Percentiles rank a stretch among this genome's conserved stretches.
Conservation (phyloP, 352 stramenopile genomes). For the Phytophthora macrochlamydospora region DNA sequence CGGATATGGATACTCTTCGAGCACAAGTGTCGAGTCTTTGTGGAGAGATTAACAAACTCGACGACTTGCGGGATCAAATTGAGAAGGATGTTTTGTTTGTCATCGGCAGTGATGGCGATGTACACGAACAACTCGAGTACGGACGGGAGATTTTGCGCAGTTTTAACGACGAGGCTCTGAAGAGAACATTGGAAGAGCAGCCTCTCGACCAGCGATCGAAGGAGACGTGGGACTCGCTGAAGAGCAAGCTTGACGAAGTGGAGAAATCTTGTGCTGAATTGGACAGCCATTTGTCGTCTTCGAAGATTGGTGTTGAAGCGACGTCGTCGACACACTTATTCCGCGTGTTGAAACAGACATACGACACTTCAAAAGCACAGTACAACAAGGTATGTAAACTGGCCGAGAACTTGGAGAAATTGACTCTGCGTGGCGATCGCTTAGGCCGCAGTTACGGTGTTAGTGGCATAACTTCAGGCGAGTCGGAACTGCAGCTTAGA, state of each 20-base stretch:
- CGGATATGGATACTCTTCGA: conserved; percentile 42
- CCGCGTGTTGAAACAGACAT: conserved; percentile 74
- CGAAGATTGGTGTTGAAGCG: conserved; percentile 29
- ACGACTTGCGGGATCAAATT: conserved; percentile 61
- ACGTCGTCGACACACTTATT: conserved; percentile 61
- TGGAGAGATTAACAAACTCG: conserved; percentile 57
- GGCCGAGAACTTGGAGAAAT: conserved; percentile 53
- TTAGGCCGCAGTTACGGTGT: conserved; percentile 29
- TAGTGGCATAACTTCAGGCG: conserved; percentile 15
- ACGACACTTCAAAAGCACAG: conserved; percentile 76
- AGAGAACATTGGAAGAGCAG: conserved; percentile 68
- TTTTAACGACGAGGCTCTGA: conserved; percentile 67
- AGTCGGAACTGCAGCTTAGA: conserved; percentile 16
- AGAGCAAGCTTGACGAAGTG: conserved; percentile 53
- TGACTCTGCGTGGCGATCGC: conserved; percentile 47
- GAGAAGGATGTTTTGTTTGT: conserved; percentile 79
- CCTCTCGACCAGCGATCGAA: conserved; percentile 71
- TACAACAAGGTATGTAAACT: conserved; percentile 70
- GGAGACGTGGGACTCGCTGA: conserved; percentile 53
- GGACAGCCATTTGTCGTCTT: conserved; percentile 48
- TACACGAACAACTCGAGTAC: conserved; percentile 81
- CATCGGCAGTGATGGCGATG: conserved; percentile 76
- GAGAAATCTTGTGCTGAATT: conserved; percentile 60
- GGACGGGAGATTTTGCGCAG: conserved; percentile 68
- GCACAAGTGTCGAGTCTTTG: conserved; percentile 44